Base-by-base conservation (phyloP, 768 basidiomycete genomes). In the Russula olivacea region DNA sequence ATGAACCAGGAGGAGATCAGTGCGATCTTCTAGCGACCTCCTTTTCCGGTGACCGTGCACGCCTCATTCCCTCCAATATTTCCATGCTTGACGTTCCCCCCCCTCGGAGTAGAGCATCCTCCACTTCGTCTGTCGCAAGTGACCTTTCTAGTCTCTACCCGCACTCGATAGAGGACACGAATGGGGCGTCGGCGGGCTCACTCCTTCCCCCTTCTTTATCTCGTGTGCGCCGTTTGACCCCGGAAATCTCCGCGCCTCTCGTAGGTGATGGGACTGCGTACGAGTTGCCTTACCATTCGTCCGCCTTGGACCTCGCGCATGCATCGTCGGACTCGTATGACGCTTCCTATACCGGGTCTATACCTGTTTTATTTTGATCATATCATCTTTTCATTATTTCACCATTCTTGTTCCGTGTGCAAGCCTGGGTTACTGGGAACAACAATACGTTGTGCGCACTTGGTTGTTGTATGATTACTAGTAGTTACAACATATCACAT, bases 71-170 rank as follows among this genome's bases (percentile, higher is more conserved):
- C 51, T 63, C 55, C 11, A 19, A 38, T 49, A 34, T 64, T 23
- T 38, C 53, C 23, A 59, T 64, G 59, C 52, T 64, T 12, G 21
- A 30, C 4, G 63, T 64, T 14, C 63, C 65, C 6, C 63, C 53
- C 14, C 61, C 64, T 28, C 50, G 65, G 28, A 66, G 65, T 54
- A 66, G 65, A 59, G 65, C 65, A 1, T 66, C 65, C 3, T 66
- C 65, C n/a, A 64, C 65, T 23, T 66, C 65, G 5, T 66, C 65
- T n/a, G 7, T 55, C 54, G 57, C 65, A 7, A 66, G 62, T 51
- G 61, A 64, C 52, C 36, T 64, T 36, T 66, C 65, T 11, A 64
- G 63, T 12, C 59, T 60, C 19, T 64, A 64, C 43, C 59, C 63
- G 8, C 54, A 14, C 4, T 64, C 63, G 2, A 55, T 64, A 55